Percentiles rank a stretch among this genome's conserved stretches.
These are phyloP conservation scores for Yarrowia sp. DNA, from an alignment of 805 yeast species.

Conservation along the genomic window DNA sequence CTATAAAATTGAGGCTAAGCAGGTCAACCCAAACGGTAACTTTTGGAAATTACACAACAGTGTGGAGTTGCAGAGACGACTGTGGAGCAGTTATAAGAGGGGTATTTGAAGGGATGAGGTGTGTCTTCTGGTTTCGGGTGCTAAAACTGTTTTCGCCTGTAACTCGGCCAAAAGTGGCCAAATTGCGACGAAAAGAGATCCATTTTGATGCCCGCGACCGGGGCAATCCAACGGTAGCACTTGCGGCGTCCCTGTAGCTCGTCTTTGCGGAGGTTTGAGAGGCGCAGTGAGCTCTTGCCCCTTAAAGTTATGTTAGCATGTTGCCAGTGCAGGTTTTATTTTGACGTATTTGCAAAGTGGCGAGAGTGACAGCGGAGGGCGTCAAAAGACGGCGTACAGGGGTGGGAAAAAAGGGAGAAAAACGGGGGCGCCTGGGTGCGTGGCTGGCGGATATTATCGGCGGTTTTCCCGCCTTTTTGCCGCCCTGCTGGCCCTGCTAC, in stretches of 20 bases:
- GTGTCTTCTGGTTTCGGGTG: not conserved
- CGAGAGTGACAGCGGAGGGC: not conserved
- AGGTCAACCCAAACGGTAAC: not conserved
- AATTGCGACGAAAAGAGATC: too few species aligned
- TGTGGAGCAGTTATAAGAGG: not conserved
- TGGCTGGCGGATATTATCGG: not conserved
- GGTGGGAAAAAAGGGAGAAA: not conserved
- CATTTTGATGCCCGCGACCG: too few species aligned
- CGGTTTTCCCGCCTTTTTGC: not conserved
- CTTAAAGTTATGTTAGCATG: slow-evolving; percentile 22
- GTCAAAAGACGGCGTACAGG: not conserved
- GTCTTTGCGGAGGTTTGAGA: not conserved
- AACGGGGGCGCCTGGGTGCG: not conserved
- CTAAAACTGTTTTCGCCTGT: not conserved
- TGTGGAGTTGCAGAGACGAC: slow-evolving; percentile 6
- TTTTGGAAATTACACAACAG: not conserved
- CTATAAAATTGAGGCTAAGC: slow-evolving; percentile 22
- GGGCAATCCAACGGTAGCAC: slow-evolving; percentile 1
- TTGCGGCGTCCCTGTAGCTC: too few species aligned
- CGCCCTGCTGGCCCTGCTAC: too few species aligned
- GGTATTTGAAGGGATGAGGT: not conserved
- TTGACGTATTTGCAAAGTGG: slow-evolving; percentile 26
- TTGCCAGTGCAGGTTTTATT: not conserved
- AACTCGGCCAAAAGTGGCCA: not conserved
- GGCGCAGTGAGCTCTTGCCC: slow-evolving; percentile 28